These are phyloP conservation scores for Boletus pseudopeckii DNA, from an alignment of 768 basidiomycete genomes.

Conservation along the genomic window DNA sequence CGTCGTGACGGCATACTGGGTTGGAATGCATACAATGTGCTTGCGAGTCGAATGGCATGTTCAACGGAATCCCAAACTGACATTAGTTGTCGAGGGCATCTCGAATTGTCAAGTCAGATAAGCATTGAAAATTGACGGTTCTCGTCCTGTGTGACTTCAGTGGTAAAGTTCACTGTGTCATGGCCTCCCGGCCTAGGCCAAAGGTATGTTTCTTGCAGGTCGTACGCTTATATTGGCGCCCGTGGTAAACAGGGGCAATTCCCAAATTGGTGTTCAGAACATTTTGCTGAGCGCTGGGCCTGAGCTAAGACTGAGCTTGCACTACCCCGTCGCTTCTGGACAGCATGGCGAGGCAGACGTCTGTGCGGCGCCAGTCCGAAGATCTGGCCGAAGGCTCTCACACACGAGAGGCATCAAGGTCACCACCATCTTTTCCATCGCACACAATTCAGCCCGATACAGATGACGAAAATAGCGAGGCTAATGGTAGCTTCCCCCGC, in stretches of 20 bases:
- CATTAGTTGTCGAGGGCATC: background rate
- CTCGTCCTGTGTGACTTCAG: background rate
- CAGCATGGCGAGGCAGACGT: constrained; percentile 6
- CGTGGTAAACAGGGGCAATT: constrained; percentile 2
- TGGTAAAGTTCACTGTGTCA: background rate
- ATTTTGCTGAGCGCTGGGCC: background rate
- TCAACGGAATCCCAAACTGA: background rate
- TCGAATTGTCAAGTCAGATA: background rate
- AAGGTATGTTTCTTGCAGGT: background rate
- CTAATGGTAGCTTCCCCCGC: background rate
- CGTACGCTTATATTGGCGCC: too few relatives aligned
- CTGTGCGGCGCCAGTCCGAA: background rate
- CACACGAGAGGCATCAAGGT: background rate
- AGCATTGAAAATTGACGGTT: background rate
- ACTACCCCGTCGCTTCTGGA: background rate
- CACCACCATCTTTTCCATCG: background rate
- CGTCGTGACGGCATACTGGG: background rate
- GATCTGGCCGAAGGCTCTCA: background rate
- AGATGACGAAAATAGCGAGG: background rate
- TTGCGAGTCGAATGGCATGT: background rate
- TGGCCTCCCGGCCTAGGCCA: background rate
- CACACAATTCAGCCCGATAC: background rate
- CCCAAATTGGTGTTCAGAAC: constrained; percentile 4
- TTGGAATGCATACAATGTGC: background rate
- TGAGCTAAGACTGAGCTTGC: background rate